Evolutionary conservation across 2,329 filamentous ascomycete species (phyloP).

Genomic region (Exserohilum rostratum): DNA sequence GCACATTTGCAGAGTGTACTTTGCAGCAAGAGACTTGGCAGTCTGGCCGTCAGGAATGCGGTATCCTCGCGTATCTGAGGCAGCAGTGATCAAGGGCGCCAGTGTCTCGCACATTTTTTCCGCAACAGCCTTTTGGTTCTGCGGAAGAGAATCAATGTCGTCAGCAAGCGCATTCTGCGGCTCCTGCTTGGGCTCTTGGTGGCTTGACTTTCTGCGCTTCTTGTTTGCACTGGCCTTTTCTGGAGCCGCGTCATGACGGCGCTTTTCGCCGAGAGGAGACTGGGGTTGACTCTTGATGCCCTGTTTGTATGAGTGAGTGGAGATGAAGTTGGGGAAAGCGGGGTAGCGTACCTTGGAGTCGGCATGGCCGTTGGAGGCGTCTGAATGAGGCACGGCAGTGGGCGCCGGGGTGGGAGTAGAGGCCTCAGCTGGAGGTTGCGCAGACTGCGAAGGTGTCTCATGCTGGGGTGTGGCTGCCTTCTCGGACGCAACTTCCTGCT

Average conservation of each 20-base stretch:
- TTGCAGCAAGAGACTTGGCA: conserved; percentile 68
- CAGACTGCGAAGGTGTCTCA: conserved; percentile 23
- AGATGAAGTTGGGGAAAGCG: not conserved
- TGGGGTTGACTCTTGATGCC: conserved; percentile 39
- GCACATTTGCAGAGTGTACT: conserved; percentile 80
- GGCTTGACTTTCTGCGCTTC: conserved; percentile 48
- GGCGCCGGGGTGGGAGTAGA: conserved; percentile 22
- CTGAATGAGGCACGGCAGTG: conserved; percentile 14
- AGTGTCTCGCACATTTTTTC: conserved; percentile 75
- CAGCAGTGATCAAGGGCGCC: conserved; percentile 66
- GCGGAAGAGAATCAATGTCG: conserved; percentile 56
- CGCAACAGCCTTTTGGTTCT: conserved; percentile 72
- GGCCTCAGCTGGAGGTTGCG: conserved; percentile 14
- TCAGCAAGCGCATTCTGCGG: conserved; percentile 12
- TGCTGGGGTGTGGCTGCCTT: conserved; percentile 32
- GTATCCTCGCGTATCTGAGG: conserved; percentile 70
- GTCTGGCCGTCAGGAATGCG: conserved; percentile 68
- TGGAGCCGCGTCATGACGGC: conserved; percentile 39
- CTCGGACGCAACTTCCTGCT: conserved; percentile 54
- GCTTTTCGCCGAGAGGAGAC: conserved; percentile 46
- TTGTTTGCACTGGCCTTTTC: conserved; percentile 42
- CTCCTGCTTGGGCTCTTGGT: conserved; percentile 33
- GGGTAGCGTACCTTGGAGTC: conserved; percentile 30
- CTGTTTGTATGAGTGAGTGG: conserved; percentile 25
- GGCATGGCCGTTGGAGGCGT: conserved; percentile 32